Evolutionary conservation across 2,329 filamentous ascomycete species (phyloP).

Genomic region (Ophiognomonia clavigignenti-juglandacearum): DNA sequence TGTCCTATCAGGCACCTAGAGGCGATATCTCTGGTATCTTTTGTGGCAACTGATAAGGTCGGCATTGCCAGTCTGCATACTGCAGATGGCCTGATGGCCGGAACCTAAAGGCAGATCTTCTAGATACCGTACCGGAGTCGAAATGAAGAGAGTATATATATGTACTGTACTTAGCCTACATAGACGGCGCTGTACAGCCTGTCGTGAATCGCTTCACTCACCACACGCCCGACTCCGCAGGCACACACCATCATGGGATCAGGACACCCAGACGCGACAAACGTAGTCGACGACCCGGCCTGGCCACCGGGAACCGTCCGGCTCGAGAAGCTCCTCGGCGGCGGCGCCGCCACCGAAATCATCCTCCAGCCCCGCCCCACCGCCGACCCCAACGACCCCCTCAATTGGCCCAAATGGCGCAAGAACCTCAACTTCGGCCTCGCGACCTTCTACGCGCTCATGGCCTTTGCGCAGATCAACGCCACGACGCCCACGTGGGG

Average conservation of each 20-base stretch:
- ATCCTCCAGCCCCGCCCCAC: slow-evolving; percentile 14
- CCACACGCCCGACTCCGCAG: no score
- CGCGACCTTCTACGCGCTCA: slow-evolving; percentile 15
- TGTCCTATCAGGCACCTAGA: neutral
- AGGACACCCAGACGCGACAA: neutral
- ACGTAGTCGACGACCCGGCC: slow-evolving; percentile 6
- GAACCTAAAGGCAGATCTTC: neutral
- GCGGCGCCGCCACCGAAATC: slow-evolving; percentile 8
- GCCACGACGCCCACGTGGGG: slow-evolving; percentile 29
- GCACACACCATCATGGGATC: neutral
- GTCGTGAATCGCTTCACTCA: no score
- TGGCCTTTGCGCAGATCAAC: slow-evolving; percentile 15
- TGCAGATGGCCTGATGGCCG: neutral
- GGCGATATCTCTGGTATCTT: neutral
- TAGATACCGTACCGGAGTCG: no score
- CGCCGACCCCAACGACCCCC: slow-evolving; percentile 13
- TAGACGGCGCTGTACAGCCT: no score
- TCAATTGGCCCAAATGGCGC: slow-evolving; percentile 15
- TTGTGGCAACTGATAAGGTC: slow-evolving; percentile 2
- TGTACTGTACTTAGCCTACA: no score
- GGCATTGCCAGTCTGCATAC: no score
- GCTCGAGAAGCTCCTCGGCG: slow-evolving; percentile 8
- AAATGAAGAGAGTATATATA: no score
- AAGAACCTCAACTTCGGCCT: slow-evolving; percentile 17
- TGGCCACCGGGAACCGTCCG: slow-evolving; percentile 16